Evolutionary conservation across 352 stramenopile genomes (phyloP), one percentile per base, ranked within the genome.

Genomic region (Phytopythium sindhum): DNA sequence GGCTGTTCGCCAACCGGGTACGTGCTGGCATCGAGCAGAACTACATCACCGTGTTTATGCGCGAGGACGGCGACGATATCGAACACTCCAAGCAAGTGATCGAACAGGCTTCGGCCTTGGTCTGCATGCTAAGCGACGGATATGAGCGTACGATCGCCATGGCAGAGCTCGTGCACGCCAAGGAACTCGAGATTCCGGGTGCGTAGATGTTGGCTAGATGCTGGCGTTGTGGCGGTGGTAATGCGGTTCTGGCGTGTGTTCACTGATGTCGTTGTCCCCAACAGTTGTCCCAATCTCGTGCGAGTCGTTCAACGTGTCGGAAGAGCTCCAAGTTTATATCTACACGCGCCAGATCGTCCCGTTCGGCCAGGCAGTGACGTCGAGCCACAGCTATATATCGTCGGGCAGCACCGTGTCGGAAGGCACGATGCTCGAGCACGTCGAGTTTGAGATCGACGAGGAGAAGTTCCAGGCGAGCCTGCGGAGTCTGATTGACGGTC

Each of bases 321-420:
- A 92, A 45, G 81, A 88, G 57, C 72, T 94, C 31, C 82, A 92
- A 60, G 70, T 91, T 41, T 93, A 89, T 53, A 63, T 93, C 21
- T 91, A 86, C 65, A 93, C 84, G 11, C 77, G 86, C 6, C 84
- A 92, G 63, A 89, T 94, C 41, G 84, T 94, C 28, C 84, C 86
- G 21, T 93, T 94, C 54, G 65, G 72, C 23, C 74, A 84, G 24
- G 77, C 78, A 2, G 77, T 91, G 61, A 78, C 70, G 19, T 81
- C 69, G 24, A 81, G 70, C 59, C 70, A 77, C 60, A 64, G 47
- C 19, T 60, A 60, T 29, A 4, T 60, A 8, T 51, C 55, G 1
- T 63, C 55, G 28, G 37, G 60, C 24, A 65, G 61, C 42, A 66
- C 61, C 21, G 50, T 63, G 42, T 67, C 67, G 14, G 64, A 77